Base-by-base conservation (phyloP, 352 stramenopile genomes). In the Phytopythium aichiense region DNA sequence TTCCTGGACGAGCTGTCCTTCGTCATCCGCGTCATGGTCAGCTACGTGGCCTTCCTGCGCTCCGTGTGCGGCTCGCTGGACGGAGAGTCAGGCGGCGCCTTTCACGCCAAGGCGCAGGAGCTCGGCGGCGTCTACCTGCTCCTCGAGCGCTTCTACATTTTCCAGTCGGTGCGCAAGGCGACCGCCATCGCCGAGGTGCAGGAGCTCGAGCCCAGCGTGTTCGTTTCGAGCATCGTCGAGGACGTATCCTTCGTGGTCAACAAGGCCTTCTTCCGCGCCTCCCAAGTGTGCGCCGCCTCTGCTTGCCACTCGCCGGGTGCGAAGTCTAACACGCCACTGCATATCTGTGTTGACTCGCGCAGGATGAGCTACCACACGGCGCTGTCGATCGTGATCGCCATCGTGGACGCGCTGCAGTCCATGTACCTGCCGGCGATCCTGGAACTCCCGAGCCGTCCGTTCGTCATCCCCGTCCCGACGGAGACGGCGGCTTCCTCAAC, bases 171-270 rank as follows among this genome's bases (percentile, higher is more conserved):
- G 43, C 84, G 89, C 66, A 95, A 95, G 66, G 86, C 86, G 31
- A 90, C 82, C 0, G 83, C 78, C 20, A 92, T 95, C 66, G 79
- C 84, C 25, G 86, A 95, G 56, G 81, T 77, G 7, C 84, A 95
- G 59, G 77, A 85, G 61, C 69, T 95, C 22, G 76, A 91, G 63
- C 53, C 74, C 0, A 65, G 72, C 22, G 79, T 93, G 16, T 93
- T 84, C 53, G 78, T 92, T 4, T 91, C 77, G 22, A 93, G 84
- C 68, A 77, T 92, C 18, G 86, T 95, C 28, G 84, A 95, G 58
- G 84, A 95, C 53, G 81, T 87, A 22, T 92, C 84, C 33, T 95
- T 93, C 45, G 86, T 95, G 38, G 69, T 95, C 38, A 88, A 92
- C 67, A 93, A 95, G 66, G 74, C 83, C 20, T 89, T 95, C 66